Conservation (phyloP, 345 rosid genomes). For the Eucalyptus urophylla region DNA sequence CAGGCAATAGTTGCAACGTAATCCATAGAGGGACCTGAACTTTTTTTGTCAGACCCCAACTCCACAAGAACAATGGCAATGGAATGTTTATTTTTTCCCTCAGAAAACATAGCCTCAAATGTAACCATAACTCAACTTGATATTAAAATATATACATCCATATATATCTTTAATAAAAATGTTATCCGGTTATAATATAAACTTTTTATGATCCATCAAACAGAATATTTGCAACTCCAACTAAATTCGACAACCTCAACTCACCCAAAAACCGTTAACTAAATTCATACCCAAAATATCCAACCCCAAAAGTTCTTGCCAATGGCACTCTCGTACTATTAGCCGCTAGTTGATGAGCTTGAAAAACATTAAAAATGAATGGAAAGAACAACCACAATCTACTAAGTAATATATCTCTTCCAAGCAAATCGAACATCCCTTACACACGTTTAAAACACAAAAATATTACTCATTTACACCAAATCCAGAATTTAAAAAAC, state of each 20-base stretch:
- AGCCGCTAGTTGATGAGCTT: background rate
- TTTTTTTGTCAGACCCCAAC: too few relatives aligned
- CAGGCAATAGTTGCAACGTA: too few relatives aligned
- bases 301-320: background rate
- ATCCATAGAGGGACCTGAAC: too few relatives aligned
- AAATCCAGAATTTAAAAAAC: background rate
- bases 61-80: too few relatives aligned
- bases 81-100: background rate
- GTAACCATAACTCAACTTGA: background rate
- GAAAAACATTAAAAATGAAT: background rate
- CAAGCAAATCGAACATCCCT: background rate
- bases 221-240: background rate
- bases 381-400: background rate
- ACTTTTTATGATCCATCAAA: background rate
- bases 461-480: background rate
- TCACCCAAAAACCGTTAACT: background rate
- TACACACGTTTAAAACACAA: background rate
- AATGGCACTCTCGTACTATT: background rate
- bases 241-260: background rate
- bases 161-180: too few relatives aligned
- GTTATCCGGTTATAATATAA: background rate
- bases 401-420: background rate
- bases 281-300: background rate
- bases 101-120: background rate
- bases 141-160: too few relatives aligned